Conservation (phyloP, 805 yeast genomes). For the Kluyveromyces dobzhanskii region DNA sequence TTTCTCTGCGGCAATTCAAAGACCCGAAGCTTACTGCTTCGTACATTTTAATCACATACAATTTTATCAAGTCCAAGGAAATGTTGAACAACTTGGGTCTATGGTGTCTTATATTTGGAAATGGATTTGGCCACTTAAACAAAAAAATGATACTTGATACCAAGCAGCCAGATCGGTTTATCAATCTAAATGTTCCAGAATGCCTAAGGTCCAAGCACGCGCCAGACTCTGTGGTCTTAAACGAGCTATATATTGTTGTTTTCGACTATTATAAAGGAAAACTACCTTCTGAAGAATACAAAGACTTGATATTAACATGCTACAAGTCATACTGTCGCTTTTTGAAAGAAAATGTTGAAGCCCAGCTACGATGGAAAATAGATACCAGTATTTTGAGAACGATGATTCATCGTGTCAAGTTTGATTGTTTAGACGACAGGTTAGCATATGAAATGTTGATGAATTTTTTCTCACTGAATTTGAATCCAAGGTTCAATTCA, state of each 20-base stretch:
- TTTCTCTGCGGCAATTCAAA: slow-evolving; percentile 18
- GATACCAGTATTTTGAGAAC: slow-evolving; percentile 19
- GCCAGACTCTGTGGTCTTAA: slow-evolving; percentile 14
- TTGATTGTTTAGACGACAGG: slow-evolving; percentile 12
- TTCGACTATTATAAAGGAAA: slow-evolving; percentile 9
- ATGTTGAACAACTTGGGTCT: slow-evolving; percentile 23
- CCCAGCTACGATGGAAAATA: slow-evolving; percentile 7
- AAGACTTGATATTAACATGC: slow-evolving; percentile 11
- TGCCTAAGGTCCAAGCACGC: slow-evolving; percentile 4
- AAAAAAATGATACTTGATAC: slow-evolving; percentile 8
- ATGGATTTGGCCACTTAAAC: slow-evolving; percentile 7
- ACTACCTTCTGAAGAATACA: slow-evolving; percentile 10
- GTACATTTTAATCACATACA: slow-evolving; percentile 16
- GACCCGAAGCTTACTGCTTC: slow-evolving; percentile 23
- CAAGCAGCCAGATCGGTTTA: neutral
- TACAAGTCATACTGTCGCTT: slow-evolving; percentile 12
- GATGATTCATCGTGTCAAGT: slow-evolving; percentile 14
- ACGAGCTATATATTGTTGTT: slow-evolving; percentile 19
- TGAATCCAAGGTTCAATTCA: slow-evolving; percentile 5
- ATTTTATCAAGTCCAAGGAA: slow-evolving; percentile 6
- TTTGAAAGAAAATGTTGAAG: slow-evolving; percentile 1
- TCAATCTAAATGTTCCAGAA: slow-evolving; percentile 10
- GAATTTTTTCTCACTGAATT: slow-evolving; percentile 14
- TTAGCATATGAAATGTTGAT: slow-evolving; percentile 19
- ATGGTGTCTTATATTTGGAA: slow-evolving; percentile 21